Evolutionary conservation across 768 basidiomycete genomes (phyloP), one percentile per base, ranked within the genome.

Genomic region (Lactarius deliciosus): DNA sequence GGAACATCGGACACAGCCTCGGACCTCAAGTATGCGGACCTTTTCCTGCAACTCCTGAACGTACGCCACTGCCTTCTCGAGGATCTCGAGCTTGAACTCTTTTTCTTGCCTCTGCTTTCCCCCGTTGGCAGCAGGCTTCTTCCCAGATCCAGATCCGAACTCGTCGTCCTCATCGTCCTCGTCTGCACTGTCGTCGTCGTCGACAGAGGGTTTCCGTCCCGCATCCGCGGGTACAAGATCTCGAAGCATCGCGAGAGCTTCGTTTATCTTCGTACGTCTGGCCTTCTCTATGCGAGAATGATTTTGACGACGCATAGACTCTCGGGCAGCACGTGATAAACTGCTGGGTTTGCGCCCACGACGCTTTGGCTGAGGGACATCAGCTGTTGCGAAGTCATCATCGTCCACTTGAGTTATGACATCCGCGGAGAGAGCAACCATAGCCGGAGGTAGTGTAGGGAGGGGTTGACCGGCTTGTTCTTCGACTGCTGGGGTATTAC

Each of bases 241-340:
- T 68, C 88, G 85, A 55, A 98, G 78, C 2, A 88, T 85, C 2
- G 88, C 82, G 6, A 98, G 82, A 0, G 95, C 93, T 60, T 93
- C 89, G 74, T 98, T 98, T 70, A 98, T 98, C 83, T 97, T 97
- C 13, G 96, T 96, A 66, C 96, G 82, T 36, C 96, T 80, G 0
- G 95, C 87, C 74, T 96, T 92, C 79, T 98, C 96, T 74, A 98
- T 98, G 68, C 95, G 86, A 6, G 90, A 92, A 73, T 98, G 96
- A 77, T 97, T 97, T 41, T 93, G 85, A 75, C 96, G 94, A 61
- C 96, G 86, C 76, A 93, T 88, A 2, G 89, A 85, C 77, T 96
- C 94, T 57, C 95, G 83, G 36, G 90, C 90, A 16, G 84, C 83
- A 67, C 91, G 88, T 20, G 90, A 90, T 56, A 91, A 76, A 10